Base-by-base conservation (phyloP, 2,329 filamentous ascomycete genomes). In the Cytospora mali region DNA sequence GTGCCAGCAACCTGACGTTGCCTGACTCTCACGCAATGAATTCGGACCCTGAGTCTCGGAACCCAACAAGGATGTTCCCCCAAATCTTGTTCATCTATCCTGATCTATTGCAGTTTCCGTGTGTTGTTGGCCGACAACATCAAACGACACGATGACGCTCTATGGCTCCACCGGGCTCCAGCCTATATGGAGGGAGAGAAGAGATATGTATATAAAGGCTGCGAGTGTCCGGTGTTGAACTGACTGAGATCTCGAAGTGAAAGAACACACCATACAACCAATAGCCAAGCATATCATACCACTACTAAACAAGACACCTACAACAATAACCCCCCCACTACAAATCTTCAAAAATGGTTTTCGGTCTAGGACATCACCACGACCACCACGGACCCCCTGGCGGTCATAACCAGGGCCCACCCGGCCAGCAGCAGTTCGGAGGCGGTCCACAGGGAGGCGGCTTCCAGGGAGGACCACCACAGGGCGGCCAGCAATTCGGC, bases 321-420 rank as follows among this genome's bases (percentile, higher is more conserved):
- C 5, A 51, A 25, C 33, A 33, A 18, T n/a, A 33, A 28, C 11
- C 1, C 3, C n/a, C n/a, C n/a, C n/a, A n/a, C n/a, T n/a, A 42
- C 6, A 18, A 11, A 11, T 23, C 18, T 2, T n/a, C 23, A 49
- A 60, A 6, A 54, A 60, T 48, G 57, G 50, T 54, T 6, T 60
- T 59, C 57, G 49, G 57, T 10, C 49, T 59, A 7, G 57, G 57
- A 25, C 57, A 59, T 9, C 57, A 59, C 49, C 57, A 59, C 14
- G 31, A 53, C 49, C 49, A 52, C 16, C 33, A 42, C 50, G 42
- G n/a, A 6, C 49, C 49, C 14, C 57, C 39, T 4, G 39, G 49
- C 42, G 59, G 18, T 25, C 25, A 18, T 23, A 48, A 9, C 39
- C 58, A 9, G 27, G 51, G 13, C 51, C 35, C 28, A 33, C 28